Evolutionary conservation across 345 rosid species (phyloP), one percentile per base, ranked within the genome.

Genomic region (Lepidium sativum): DNA sequence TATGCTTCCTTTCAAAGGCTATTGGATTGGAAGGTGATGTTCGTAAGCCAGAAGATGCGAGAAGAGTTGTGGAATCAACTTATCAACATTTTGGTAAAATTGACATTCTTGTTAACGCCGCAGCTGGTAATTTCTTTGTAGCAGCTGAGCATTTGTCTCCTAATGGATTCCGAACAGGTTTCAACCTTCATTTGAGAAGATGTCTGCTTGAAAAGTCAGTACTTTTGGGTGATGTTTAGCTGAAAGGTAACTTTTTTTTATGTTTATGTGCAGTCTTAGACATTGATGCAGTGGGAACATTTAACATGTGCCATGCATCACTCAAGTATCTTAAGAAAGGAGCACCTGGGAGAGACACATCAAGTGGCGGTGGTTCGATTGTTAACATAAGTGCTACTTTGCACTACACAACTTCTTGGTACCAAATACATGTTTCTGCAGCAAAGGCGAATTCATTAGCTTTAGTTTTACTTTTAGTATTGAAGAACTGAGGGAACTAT

Each of bases 11-110:
- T 14, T 15, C 18, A 6, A 70, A 86, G 96, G 96, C 96, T 63
- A 77, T 78, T 75, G 92, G 90, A 9, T 83, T 84, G n/a, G 91
- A 80, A 77, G 96, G 96, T 21, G 96, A 88, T 59, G 92, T 88
- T 59, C 92, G 96, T 17, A 86, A 79, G 70, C 80, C 60, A 66
- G 96, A 88, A 10, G 90, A 88, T 78, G 90, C 90, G 0, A 74
- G 18, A 53, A 84, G 88, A 73, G 92, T 84, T 1, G 77, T 86
- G 13, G 92, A 88, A 67, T 84, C 91, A 33, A 79, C 96, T 77
- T 78, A 70, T 73, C 50, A 75, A 62, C 82, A 80, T 59, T 86
- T 88, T 45, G 88, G 92, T 27, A 66, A 49, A 71, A 59, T 88
- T 51, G 92, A 88, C 60, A 63, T 88, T 56, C 90, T 88, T 74